Evolutionary conservation across 1,139 yeast genomes (phyloP).

Genomic region (Candida anutae): DNA sequence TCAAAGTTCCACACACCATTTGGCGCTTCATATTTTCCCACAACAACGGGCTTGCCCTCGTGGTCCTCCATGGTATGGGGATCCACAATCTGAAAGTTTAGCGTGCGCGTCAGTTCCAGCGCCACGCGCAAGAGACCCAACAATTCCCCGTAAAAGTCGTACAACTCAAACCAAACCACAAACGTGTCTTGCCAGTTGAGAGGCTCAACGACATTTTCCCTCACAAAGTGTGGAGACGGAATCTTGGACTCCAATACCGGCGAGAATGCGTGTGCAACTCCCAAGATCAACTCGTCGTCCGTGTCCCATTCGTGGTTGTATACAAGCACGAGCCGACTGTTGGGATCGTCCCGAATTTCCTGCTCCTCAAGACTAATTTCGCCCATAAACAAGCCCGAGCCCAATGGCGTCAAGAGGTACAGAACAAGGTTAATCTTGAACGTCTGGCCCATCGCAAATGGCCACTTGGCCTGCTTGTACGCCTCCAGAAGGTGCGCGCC

Average conservation of each 20-base stretch:
- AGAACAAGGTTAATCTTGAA: slow-evolving; percentile 21
- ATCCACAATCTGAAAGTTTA: slow-evolving; percentile 20
- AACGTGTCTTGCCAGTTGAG: slow-evolving; percentile 29
- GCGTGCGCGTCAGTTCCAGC: slow-evolving; percentile 11
- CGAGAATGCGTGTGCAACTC: slow-evolving; percentile 15
- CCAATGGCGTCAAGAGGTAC: slow-evolving; percentile 19
- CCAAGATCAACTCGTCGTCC: slow-evolving; percentile 9
- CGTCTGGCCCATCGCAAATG: slow-evolving; percentile 2
- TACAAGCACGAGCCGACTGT: slow-evolving; percentile 18
- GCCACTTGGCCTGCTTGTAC: not conserved
- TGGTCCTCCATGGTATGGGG: slow-evolving; percentile 25
- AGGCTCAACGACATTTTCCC: slow-evolving; percentile 7
- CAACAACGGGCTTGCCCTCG: slow-evolving; percentile 20
- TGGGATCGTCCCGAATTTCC: slow-evolving; percentile 12
- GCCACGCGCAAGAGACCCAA: slow-evolving; percentile 16
- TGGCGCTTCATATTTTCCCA: slow-evolving; percentile 15
- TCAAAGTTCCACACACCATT: slow-evolving; percentile 22
- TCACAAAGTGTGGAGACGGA: slow-evolving; percentile 18
- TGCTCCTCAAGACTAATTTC: slow-evolving; percentile 9
- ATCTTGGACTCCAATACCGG: slow-evolving; percentile 19
- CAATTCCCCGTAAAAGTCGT: slow-evolving; percentile 26
- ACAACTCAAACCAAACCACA: slow-evolving; percentile 30
- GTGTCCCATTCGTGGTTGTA: slow-evolving; percentile 14
- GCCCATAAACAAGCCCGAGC: slow-evolving; percentile 26
- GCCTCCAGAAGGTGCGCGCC: not conserved